Evolutionary conservation across 2,329 filamentous ascomycete genomes (phyloP), one percentile per base, ranked within the genome.

Genomic region (Pseudogymnoascus sp.): DNA sequence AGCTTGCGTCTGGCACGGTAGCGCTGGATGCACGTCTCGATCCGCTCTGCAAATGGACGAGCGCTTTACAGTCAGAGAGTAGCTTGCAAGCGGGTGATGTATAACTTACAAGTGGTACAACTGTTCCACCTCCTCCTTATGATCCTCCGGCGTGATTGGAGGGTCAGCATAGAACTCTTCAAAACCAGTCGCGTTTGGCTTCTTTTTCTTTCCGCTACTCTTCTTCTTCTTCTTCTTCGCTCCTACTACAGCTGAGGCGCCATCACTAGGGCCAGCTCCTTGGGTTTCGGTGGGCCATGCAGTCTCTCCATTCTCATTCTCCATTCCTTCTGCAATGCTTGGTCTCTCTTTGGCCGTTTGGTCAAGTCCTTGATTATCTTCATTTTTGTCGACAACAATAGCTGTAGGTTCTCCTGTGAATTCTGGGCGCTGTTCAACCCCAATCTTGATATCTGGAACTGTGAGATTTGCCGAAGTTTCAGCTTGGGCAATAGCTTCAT

Each of bases 21-120:
- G 12, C 91, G 88, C 68, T 92, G 87, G 62, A 98, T 89, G 56
- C 91, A 95, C 26, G 87, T 83, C 71, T 97, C 88, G 41, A 98
- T 91, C 56, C 95, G 91, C 87, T 85, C 81, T 37, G 79, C 72
- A 67, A 89, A 87, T 1, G 82, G 74, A 7, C 81, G 74, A 3
- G 77, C 71, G 7, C 83, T 86, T 64, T 40, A 53, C 7, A 43
- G n/a, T 63, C 74, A 67, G 75, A 68, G 31, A 61, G 46, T n/a
- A 8, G 24, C 62, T 24, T 38, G 62, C n/a, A n/a, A 62, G 14
- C 19, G 26, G 8, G 61, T 11, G 14, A 11, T 43, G 16, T 41
- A 61, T 28, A 53, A 76, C 86, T 73, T 78, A 89, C 79, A 77
- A 73, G 67, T 84, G 74, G 71, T 96, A 99, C 24, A 95, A 77